phyloP scores from a whole-genome alignment of 345 rosid species.

The Euphorbia peplus region DNA sequence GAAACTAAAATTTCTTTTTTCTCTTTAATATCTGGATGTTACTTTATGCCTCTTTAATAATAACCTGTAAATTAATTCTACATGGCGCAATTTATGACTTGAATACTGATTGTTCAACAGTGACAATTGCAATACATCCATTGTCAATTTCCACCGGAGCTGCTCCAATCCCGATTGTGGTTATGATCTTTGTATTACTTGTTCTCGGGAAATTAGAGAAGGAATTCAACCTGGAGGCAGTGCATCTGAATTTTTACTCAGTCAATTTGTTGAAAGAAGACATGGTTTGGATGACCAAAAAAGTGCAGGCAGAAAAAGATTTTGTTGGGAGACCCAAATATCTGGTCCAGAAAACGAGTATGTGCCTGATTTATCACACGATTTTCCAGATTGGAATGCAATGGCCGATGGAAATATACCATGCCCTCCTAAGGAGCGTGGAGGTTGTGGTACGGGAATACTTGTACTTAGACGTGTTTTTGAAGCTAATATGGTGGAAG shows the following conservation, averaged over 20 bases:
- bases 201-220: constrained; percentile 46
- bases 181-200: constrained; percentile 55
- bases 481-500: constrained; percentile 36
- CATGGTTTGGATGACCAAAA: constrained; percentile 15
- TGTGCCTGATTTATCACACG: not conserved
- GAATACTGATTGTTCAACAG: constrained; percentile 30
- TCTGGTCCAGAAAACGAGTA: constrained; percentile 2
- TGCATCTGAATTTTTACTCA: constrained; percentile 21
- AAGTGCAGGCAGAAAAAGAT: constrained; percentile 13
- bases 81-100: constrained; percentile 13
- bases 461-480: constrained; percentile 52
- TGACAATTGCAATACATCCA: constrained; percentile 55
- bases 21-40: constrained; percentile 1
- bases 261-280: constrained; percentile 22
- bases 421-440: constrained; percentile 59
- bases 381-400: constrained; percentile 40
- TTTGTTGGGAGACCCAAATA: constrained; percentile 17
- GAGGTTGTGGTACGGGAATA: constrained; percentile 56
- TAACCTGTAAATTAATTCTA: not conserved
- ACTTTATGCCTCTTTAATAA: not conserved
- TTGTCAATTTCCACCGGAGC: constrained; percentile 48
- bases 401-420: constrained; percentile 46
- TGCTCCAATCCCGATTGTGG: constrained; percentile 43
- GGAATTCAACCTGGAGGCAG: constrained; percentile 22
- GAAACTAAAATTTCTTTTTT: not conserved